phyloP scores from a whole-genome alignment of 2,329 filamentous ascomycete genomes.

The Akanthomyces uredinophilus region DNA sequence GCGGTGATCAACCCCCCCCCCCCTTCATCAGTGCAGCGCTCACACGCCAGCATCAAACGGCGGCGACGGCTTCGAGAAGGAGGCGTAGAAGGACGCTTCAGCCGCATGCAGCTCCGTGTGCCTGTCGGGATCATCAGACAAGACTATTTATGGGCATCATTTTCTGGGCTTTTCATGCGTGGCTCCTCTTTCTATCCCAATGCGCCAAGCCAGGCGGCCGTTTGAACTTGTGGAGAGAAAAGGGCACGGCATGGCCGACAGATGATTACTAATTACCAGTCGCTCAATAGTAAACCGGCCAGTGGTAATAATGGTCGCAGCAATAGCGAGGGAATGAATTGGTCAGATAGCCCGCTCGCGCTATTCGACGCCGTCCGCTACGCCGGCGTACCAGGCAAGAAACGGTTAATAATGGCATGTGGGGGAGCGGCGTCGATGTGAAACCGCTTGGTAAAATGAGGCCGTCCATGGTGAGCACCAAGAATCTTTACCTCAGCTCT shows the following conservation, averaged over 20 bases:
- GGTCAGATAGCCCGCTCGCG: background rate
- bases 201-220: background rate
- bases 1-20: background rate
- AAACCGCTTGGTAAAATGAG: constrained; percentile 53
- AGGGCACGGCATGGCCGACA: background rate
- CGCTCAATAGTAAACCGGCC: background rate
- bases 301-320: background rate
- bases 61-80: constrained; percentile 6
- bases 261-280: background rate
- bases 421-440: constrained; percentile 52
- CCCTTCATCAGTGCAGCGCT: background rate
- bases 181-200: background rate
- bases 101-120: background rate
- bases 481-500: background rate
- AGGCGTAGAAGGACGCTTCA: constrained; percentile 4
- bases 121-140: background rate
- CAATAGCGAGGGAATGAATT: background rate
- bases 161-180: background rate
- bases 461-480: background rate
- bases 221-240: background rate
- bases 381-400: background rate
- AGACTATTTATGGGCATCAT: background rate
- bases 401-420: background rate
- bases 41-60: background rate
- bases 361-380: background rate